Conservation (phyloP, 1,284 basidiomycete genomes). For the Irpex sp. region DNA sequence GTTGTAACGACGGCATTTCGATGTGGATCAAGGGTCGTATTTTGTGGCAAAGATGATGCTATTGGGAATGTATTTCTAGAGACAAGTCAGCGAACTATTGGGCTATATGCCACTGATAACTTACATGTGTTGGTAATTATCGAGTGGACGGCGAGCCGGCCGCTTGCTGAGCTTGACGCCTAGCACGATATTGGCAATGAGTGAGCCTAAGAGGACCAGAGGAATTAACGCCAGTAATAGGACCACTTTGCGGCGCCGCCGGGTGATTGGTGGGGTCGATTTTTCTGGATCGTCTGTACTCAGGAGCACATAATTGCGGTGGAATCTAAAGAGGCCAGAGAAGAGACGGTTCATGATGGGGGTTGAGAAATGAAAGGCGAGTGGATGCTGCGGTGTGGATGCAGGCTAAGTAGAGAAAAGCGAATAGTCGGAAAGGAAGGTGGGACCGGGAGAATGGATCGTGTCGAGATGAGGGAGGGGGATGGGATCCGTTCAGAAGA, state of each 20-base stretch:
- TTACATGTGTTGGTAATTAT: slow-evolving; percentile 17
- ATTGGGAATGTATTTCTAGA: slow-evolving; percentile 3
- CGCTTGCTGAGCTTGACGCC: background rate
- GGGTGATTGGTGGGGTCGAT: background rate
- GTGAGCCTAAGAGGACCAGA: background rate
- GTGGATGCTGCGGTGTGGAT: background rate
- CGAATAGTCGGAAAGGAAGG: background rate
- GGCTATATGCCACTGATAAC: background rate
- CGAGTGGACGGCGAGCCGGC: slow-evolving; percentile 7
- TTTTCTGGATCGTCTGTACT: background rate
- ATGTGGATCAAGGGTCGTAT: background rate
- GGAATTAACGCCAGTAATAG: background rate
- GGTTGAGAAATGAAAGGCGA: background rate
- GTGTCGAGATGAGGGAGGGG: background rate
- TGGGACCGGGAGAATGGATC: background rate
- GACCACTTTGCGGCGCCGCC: no score
- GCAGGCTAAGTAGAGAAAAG: background rate
- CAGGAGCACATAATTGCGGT: background rate
- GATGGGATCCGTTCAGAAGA: background rate
- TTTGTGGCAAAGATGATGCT: background rate
- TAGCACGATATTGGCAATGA: slow-evolving; percentile 5
- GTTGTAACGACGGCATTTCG: slow-evolving; percentile 36
- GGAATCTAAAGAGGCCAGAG: background rate
- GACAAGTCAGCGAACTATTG: background rate
- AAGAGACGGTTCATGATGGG: background rate